These are phyloP conservation scores for Tricladium varicosporioides DNA, from an alignment of 2,329 filamentous ascomycete species.

Conservation along the genomic window DNA sequence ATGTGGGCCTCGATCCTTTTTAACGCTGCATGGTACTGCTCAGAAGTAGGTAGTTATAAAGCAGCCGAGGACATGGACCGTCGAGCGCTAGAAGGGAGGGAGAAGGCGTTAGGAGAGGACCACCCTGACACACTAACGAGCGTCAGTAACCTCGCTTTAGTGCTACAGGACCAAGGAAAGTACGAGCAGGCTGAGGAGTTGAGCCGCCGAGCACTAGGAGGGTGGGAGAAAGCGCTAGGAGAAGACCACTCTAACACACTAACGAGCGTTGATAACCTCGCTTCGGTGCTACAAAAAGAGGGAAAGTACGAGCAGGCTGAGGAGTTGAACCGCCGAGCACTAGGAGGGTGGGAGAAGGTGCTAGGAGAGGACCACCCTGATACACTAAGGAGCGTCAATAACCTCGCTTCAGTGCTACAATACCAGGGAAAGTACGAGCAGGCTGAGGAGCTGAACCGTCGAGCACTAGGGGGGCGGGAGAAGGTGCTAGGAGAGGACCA, in stretches of 20 bases:
- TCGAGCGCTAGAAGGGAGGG: no score
- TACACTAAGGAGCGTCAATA: no score
- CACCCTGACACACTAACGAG: slow-evolving; percentile 16
- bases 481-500: neutral
- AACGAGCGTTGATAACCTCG: slow-evolving; percentile 3
- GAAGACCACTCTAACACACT: slow-evolving; percentile 14
- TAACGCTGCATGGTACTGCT: neutral
- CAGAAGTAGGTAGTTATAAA: neutral
- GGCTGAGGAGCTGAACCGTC: neutral
- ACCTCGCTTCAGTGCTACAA: no score
- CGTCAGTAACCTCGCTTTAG: neutral
- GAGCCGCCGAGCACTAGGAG: neutral
- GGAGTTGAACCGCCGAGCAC: no score
- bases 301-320: no score
- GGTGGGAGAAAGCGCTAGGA: neutral
- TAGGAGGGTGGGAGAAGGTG: no score
- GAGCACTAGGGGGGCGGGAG: neutral
- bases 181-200: neutral
- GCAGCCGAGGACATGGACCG: neutral
- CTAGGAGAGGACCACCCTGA: no score
- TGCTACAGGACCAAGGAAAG: neutral
- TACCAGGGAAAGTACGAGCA: neutral
- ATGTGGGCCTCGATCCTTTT: slow-evolving; percentile 14
- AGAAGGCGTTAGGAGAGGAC: neutral
- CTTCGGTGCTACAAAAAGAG: no score